phyloP scores from a whole-genome alignment of 139 green algal species.

The Chlorokybus atmophyticus region DNA sequence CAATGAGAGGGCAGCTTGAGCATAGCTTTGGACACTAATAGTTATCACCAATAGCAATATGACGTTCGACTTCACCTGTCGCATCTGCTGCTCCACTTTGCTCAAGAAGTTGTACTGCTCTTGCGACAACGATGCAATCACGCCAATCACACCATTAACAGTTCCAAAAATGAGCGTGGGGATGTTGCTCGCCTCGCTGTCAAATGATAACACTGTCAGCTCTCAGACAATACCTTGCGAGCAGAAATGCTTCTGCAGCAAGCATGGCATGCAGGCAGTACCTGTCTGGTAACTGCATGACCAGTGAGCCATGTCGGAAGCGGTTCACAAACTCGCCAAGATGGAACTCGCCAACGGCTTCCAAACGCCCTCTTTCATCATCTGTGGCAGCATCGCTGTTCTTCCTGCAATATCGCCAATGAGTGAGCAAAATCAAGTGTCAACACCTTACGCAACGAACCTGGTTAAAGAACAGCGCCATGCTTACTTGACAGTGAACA shows the following conservation, averaged over 20 bases:
- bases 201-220: not conserved
- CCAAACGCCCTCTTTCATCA: constrained; percentile 67
- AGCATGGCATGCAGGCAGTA: too few relatives aligned
- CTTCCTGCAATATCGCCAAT: too few relatives aligned
- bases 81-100: constrained; percentile 41
- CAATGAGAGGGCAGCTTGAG: constrained; percentile 37
- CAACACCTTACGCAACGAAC: not conserved
- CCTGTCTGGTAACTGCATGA: constrained; percentile 86
- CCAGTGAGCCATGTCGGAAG: constrained; percentile 71
- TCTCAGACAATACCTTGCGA: too few relatives aligned
- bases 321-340: constrained; percentile 85
- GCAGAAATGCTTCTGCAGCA: too few relatives aligned
- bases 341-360: constrained; percentile 77
- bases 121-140: constrained; percentile 64
- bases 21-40: not conserved
- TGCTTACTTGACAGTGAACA: constrained; percentile 45
- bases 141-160: constrained; percentile 73
- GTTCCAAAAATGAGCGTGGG: constrained; percentile 78
- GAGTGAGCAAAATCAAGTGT: too few relatives aligned
- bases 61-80: not conserved
- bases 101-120: constrained; percentile 51
- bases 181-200: constrained; percentile 30
- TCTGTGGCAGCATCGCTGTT: constrained; percentile 66
- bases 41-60: too few relatives aligned
- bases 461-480: too few relatives aligned